These are phyloP conservation scores for Xylaria longipes DNA, from an alignment of 495 filamentous ascomycete genomes.

Conservation along the genomic window DNA sequence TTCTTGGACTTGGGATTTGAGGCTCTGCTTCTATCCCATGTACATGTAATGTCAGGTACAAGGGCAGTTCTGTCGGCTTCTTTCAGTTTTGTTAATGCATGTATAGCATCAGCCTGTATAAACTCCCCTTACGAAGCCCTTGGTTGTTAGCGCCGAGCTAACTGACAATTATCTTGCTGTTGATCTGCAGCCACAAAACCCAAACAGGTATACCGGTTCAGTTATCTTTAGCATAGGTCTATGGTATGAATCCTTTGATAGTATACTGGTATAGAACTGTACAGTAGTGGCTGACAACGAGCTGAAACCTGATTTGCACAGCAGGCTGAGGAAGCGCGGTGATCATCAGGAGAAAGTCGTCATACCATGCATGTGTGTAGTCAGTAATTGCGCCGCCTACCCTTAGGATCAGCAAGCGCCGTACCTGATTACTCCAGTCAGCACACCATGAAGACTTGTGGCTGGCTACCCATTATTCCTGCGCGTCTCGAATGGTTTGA, in stretches of 20 bases:
- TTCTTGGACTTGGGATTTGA: not conserved
- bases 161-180: not conserved
- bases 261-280: not conserved
- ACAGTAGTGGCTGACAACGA: constrained; percentile 2
- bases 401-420: not conserved
- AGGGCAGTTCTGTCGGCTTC: not conserved
- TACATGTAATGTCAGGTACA: not conserved
- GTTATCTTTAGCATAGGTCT: constrained; percentile 1
- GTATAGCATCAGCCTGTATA: not conserved
- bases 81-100: not conserved
- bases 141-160: not conserved
- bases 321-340: constrained; percentile 1
- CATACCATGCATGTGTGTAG: not conserved
- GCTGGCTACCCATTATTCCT: not conserved
- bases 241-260: not conserved
- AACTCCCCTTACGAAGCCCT: not conserved
- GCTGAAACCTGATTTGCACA: not conserved
- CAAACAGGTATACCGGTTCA: constrained; percentile 3
- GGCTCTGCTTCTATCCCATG: not conserved
- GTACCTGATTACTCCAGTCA: not conserved
- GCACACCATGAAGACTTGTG: not conserved
- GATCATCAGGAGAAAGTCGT: constrained; percentile 7
- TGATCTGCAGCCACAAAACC: not conserved
- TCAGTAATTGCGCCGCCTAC: not conserved
- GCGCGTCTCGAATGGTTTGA: not conserved